Conservation (phyloP, 345 rosid genomes). For the Arabidopsis suecica region DNA sequence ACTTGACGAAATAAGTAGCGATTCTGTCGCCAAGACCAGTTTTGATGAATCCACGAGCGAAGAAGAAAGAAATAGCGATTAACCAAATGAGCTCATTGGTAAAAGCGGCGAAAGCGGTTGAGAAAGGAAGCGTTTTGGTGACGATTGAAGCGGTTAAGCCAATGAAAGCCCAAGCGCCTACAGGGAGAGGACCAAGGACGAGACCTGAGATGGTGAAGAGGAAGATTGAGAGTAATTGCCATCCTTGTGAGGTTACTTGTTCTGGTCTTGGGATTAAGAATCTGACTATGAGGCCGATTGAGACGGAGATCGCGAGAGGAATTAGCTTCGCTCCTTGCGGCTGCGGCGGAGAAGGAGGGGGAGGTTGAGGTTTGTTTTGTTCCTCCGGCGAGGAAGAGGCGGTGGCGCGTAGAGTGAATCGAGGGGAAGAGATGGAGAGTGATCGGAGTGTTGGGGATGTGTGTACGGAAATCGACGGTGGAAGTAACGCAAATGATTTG, state of each 20-base stretch:
- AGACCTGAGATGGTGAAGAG: constrained; percentile 86
- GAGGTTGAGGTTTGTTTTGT: constrained; percentile 3
- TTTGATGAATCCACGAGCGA: constrained; percentile 95
- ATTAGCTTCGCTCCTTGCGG: constrained; percentile 71
- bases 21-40: constrained; percentile 93
- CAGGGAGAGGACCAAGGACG: constrained; percentile 81
- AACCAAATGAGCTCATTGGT: constrained; percentile 93
- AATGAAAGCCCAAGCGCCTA: constrained; percentile 95
- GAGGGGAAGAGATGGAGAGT: constrained; percentile 44
- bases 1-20: constrained; percentile 92
- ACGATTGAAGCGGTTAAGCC: constrained; percentile 76
- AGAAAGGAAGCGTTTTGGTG: constrained; percentile 71
- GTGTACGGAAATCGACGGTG: constrained; percentile 1
- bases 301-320: constrained; percentile 63
- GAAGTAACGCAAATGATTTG: constrained; percentile 10
- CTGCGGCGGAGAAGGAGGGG: background rate
- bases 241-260: constrained; percentile 68
- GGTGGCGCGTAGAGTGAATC: constrained; percentile 49
- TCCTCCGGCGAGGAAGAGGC: constrained; percentile 41
- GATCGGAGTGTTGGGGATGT: constrained; percentile 46
- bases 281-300: constrained; percentile 62
- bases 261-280: constrained; percentile 70
- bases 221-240: constrained; percentile 88
- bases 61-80: constrained; percentile 94
- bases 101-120: constrained; percentile 87